phyloP scores from a whole-genome alignment of 352 stramenopile species.

The Phytophthora fragariaefolia region DNA sequence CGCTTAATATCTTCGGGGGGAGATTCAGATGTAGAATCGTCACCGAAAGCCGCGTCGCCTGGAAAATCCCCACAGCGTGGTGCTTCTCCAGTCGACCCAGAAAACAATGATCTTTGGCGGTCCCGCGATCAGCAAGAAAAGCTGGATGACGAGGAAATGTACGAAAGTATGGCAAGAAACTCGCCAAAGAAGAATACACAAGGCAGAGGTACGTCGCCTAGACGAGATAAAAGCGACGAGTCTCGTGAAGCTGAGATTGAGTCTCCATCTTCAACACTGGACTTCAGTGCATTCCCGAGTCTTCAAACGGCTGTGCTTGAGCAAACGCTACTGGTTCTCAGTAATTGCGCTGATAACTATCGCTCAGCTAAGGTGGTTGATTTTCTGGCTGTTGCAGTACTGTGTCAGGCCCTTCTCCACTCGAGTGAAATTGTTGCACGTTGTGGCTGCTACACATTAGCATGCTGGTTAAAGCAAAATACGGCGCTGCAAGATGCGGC shows the following conservation, averaged over 20 bases:
- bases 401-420: conserved; percentile 62
- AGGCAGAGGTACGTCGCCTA: conserved; percentile 6
- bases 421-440: conserved; percentile 74
- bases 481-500: conserved; percentile 51
- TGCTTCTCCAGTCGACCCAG: not conserved
- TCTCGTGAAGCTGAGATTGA: conserved; percentile 17
- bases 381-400: conserved; percentile 59
- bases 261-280: conserved; percentile 33
- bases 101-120: conserved; percentile 6
- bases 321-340: conserved; percentile 70
- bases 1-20: conserved; percentile 16
- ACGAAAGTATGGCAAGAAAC: conserved; percentile 23
- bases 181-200: conserved; percentile 23
- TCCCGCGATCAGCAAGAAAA: conserved; percentile 9
- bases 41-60: not conserved
- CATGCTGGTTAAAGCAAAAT: conserved; percentile 68
- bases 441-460: conserved; percentile 74
- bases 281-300: conserved; percentile 67
- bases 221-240: conserved; percentile 31
- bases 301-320: conserved; percentile 68
- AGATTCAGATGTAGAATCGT: not conserved
- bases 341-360: conserved; percentile 68
- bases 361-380: conserved; percentile 48
- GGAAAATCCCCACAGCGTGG: conserved; percentile 1
- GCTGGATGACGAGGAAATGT: conserved; percentile 33